These are phyloP conservation scores for Magnusiomyces sp. DNA, from an alignment of 1,139 yeast genomes.

Conservation along the genomic window DNA sequence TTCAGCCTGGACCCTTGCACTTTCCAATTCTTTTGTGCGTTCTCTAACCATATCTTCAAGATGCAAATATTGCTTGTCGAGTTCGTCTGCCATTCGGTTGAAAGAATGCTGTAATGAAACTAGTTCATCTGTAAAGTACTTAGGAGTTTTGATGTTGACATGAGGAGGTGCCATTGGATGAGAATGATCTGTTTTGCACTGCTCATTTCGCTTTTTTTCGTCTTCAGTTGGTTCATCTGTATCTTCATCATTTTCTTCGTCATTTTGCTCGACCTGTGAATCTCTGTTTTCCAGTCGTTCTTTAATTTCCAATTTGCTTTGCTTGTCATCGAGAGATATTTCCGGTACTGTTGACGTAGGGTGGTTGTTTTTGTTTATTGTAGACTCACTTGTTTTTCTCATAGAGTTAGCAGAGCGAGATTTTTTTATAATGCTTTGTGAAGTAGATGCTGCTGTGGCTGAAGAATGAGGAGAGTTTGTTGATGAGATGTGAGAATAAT, in stretches of 20 bases:
- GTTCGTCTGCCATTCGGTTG: conserved; percentile 82
- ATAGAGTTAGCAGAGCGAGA: neutral
- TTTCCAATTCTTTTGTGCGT: conserved; percentile 81
- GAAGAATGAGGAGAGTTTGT: no score
- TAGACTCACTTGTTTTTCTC: conserved; percentile 1
- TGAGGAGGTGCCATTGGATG: conserved; percentile 12
- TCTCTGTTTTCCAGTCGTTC: no score
- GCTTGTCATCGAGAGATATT: no score
- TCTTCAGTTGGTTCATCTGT: no score
- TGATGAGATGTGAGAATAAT: no score
- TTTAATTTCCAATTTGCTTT: no score
- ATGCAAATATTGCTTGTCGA: conserved; percentile 73
- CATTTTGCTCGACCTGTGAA: no score
- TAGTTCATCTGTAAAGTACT: conserved; percentile 72
- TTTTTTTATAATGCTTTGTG: no score
- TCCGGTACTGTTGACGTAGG: no score
- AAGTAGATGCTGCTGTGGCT: no score
- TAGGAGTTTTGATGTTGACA: conserved; percentile 16
- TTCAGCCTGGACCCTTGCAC: conserved; percentile 83
- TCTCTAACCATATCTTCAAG: conserved; percentile 84
- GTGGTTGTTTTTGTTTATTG: conserved; percentile 2
- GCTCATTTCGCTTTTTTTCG: conserved; percentile 12
- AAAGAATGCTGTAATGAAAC: conserved; percentile 83
- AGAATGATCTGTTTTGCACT: conserved; percentile 26
- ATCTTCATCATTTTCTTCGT: no score